Evolutionary conservation across 805 yeast genomes (phyloP).

Genomic region (Wickerhamomyces bovis): DNA sequence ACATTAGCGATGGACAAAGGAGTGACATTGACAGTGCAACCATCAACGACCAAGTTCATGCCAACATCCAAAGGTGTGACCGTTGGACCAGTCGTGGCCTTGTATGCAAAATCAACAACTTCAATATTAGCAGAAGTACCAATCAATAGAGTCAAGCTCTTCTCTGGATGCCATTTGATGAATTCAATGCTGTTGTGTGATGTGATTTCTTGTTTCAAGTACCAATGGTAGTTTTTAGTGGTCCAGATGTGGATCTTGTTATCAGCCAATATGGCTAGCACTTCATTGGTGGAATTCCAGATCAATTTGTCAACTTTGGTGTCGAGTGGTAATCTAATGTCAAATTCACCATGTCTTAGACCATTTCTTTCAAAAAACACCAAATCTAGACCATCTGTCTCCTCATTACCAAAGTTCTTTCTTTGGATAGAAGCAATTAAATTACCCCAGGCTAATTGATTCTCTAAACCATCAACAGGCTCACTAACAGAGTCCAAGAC

Average conservation of each 20-base stretch:
- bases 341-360: slow-evolving; percentile 80
- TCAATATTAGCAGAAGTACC: slow-evolving; percentile 49
- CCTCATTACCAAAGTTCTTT: slow-evolving; percentile 35
- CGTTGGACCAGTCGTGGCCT: slow-evolving; percentile 63
- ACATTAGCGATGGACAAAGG: slow-evolving; percentile 81
- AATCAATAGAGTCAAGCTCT: slow-evolving; percentile 67
- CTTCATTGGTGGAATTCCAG: slow-evolving; percentile 82
- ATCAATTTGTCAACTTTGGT: slow-evolving; percentile 45
- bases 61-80: slow-evolving; percentile 68
- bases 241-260: slow-evolving; percentile 84
- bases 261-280: slow-evolving; percentile 59
- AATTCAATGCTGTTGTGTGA: slow-evolving; percentile 28
- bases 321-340: slow-evolving; percentile 51
- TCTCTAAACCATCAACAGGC: slow-evolving; percentile 80
- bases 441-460: slow-evolving; percentile 80
- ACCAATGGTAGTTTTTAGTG: slow-evolving; percentile 92
- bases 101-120: slow-evolving; percentile 61
- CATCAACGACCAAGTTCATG: slow-evolving; percentile 77
- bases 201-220: slow-evolving; percentile 72
- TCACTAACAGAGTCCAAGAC: slow-evolving; percentile 76
- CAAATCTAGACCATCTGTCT: slow-evolving; percentile 41
- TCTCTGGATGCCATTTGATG: slow-evolving; percentile 84
- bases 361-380: slow-evolving; percentile 93
- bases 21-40: slow-evolving; percentile 61
- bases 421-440: slow-evolving; percentile 79